A percentile compares a stretch with the other conserved stretches of the same genome.
Conservation (phyloP, 148 eudicot species). For the Tetragonia tetragonoides region DNA sequence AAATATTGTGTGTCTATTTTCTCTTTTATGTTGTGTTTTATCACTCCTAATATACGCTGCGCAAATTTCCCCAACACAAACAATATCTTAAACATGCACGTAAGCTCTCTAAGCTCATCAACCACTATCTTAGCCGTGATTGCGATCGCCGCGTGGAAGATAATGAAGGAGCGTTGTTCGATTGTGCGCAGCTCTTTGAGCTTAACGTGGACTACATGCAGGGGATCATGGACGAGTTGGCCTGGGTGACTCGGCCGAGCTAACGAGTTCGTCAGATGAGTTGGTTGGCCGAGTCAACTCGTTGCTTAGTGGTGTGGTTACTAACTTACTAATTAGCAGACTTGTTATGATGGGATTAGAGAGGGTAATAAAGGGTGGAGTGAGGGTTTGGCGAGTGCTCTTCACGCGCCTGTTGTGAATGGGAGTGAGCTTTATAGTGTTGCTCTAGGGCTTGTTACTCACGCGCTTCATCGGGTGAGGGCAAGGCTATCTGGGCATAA, state of each 20-base stretch:
- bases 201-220: constrained; percentile 20
- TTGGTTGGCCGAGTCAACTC: constrained; percentile 11
- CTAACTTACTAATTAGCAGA: constrained; percentile 17
- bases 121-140: neutral
- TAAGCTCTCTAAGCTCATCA: constrained; percentile 5
- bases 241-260: too few species aligned
- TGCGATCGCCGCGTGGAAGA: neutral
- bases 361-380: constrained; percentile 3
- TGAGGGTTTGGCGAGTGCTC: neutral
- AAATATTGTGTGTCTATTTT: too few species aligned
- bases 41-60: too few species aligned
- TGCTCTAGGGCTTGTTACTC: constrained; percentile 19
- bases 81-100: constrained; percentile 9
- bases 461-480: neutral
- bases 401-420: constrained; percentile 18
- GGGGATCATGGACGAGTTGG: constrained; percentile 14
- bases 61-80: constrained; percentile 17
- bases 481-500: neutral
- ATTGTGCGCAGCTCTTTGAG: constrained; percentile 14
- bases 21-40: too few species aligned
- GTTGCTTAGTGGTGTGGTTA: constrained; percentile 16
- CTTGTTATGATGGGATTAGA: constrained; percentile 17
- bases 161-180: neutral
- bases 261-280: neutral
- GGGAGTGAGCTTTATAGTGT: constrained; percentile 16